phyloP scores from a whole-genome alignment of 1,284 basidiomycete species.

The Sporisorium reilianum region DNA sequence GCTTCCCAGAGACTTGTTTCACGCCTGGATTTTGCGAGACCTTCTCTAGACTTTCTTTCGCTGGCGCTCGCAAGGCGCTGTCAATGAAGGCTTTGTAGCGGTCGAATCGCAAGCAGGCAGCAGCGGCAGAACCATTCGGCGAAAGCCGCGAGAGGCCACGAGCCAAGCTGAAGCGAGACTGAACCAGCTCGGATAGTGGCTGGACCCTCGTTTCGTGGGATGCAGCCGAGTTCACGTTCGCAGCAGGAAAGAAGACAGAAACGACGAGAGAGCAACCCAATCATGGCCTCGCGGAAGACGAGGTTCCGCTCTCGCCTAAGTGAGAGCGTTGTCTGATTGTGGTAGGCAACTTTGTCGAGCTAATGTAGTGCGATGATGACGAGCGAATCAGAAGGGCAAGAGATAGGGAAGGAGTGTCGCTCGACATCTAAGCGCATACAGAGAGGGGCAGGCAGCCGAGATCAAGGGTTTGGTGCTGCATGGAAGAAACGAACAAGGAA shows the following conservation, averaged over 20 bases:
- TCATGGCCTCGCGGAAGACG: constrained; percentile 6
- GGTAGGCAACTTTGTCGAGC: neutral
- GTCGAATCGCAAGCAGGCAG: neutral
- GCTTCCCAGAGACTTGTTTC: neutral
- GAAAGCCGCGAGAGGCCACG: constrained; percentile 4
- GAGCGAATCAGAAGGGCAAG: constrained; percentile 1
- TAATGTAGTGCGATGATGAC: constrained; percentile 1
- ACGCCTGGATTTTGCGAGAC: neutral
- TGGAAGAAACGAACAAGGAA: neutral
- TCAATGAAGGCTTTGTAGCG: neutral
- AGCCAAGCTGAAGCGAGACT: neutral
- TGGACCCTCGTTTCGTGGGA: constrained; percentile 1
- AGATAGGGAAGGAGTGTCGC: constrained; percentile 2
- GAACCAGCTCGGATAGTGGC: neutral
- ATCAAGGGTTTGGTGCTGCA: neutral
- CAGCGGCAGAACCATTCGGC: neutral
- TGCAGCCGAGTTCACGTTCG: neutral
- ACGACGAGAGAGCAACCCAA: neutral
- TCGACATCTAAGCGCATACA: neutral
- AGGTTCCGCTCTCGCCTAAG: constrained; percentile 11
- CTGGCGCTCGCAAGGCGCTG: too few relatives aligned
- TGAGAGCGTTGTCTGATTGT: neutral
- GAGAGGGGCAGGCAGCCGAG: neutral
- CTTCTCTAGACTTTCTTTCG: neutral
- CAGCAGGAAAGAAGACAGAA: too few relatives aligned